Evolutionary conservation across 176 grass and related monocot species (phyloP), one percentile per base, ranked within the genome.

Genomic region (Rhynchospora tenuis): DNA sequence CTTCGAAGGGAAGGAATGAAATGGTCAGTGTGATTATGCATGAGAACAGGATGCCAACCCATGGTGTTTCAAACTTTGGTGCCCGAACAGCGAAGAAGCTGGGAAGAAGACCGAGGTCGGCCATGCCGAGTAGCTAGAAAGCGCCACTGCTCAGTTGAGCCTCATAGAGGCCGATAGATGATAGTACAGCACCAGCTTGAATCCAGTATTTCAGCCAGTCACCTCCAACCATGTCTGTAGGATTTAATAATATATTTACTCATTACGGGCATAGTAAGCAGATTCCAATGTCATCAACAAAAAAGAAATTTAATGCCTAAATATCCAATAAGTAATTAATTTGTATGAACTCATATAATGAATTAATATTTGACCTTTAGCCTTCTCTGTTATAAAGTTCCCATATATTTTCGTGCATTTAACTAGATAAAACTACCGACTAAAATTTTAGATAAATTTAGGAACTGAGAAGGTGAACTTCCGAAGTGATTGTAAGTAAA

Each of bases 61-160:
- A 54, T 29, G 85, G 89, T 5, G 85, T 87, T 28, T 70, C 67
- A 10, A 86, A 85, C 29, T 70, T 48, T 13, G 67, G 26, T 64
- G 85, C 73, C 29, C 85, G 81, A 19, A 50, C 22, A 64, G 72
- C 65, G 59, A 90, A 87, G 13, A 79, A 8, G 10, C 83, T 80
- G 0, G 85, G 85, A 5, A 90, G 81, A 60, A 90, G 74, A 33
- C 89, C 85, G 6, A 83, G 77, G 16, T 90, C 85, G 28, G 84
- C 84, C 88, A 89, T 89, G 26, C 88, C 88, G 4, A 86, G 68
- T 50, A 89, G 88, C 13, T 89, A 79, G 31, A 86, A 89, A 42
- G 88, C 74, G 20, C 68, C 88, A 3, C 88, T 86, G 69, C 88
- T 89, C 45, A 89, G 77, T 68, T 89, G 81, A 33, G 88, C 84